Conservation (phyloP, 1,139 yeast species). For the Yamadazyma diospyri region DNA sequence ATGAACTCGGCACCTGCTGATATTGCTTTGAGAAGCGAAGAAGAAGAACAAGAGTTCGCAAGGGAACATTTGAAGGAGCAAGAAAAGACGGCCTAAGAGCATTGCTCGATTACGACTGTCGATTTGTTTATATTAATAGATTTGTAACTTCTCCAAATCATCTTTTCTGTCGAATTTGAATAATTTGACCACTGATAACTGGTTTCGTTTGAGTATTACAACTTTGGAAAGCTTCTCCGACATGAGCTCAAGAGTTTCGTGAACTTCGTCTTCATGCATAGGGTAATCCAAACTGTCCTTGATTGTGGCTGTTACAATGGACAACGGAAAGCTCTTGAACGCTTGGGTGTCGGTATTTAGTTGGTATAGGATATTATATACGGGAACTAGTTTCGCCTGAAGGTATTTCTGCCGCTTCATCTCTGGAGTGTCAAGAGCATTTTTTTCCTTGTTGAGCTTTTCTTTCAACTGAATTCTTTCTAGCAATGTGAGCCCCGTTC, state of each 20-base stretch:
- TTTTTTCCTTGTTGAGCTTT: constrained; percentile 16
- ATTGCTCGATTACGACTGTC: too few species aligned
- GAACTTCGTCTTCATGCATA: constrained; percentile 28
- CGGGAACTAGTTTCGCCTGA: constrained; percentile 35
- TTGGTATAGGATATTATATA: constrained; percentile 38
- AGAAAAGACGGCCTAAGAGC: too few species aligned
- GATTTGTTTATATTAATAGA: neutral
- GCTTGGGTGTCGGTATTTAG: constrained; percentile 14
- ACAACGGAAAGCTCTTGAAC: constrained; percentile 21
- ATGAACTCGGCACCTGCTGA: constrained; percentile 93
- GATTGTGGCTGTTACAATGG: constrained; percentile 24
- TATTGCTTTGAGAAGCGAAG: constrained; percentile 58
- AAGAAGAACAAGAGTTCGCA: constrained; percentile 7
- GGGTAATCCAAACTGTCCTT: constrained; percentile 36
- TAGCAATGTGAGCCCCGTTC: constrained; percentile 34
- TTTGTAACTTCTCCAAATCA: constrained; percentile 18
- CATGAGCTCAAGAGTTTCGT: constrained; percentile 23
- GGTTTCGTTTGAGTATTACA: constrained; percentile 19
- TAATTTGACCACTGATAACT: constrained; percentile 26
- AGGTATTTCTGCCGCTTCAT: constrained; percentile 34
- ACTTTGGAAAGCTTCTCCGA: constrained; percentile 16
- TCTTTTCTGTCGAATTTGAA: constrained; percentile 23
- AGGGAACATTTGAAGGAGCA: too few species aligned
- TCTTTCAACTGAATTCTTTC: constrained; percentile 43
- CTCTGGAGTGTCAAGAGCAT: constrained; percentile 25